A percentile compares a stretch with the other conserved stretches of the same genome.
Evolutionary conservation across 106 monocot species (phyloP).

Genomic region (Acanthochlamys bracteata): DNA sequence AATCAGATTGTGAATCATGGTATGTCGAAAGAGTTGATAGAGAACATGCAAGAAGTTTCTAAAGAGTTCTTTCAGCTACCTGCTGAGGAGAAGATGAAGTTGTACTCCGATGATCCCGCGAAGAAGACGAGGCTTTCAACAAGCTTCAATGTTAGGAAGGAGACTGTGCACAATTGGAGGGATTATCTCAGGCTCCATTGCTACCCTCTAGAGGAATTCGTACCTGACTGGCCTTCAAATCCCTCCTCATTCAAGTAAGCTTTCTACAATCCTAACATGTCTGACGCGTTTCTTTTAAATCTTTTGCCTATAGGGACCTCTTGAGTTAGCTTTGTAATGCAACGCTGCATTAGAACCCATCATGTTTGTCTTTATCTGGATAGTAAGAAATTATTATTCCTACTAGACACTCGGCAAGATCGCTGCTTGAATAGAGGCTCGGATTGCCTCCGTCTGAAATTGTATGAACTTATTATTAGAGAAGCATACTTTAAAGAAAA

Average conservation of each 20-base stretch:
- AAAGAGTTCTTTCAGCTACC: constrained; percentile 60
- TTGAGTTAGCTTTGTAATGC: not conserved
- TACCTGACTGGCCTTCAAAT: constrained; percentile 59
- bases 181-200: constrained; percentile 83
- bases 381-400: too few relatives aligned
- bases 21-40: constrained; percentile 18
- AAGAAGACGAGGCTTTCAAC: constrained; percentile 70
- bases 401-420: too few relatives aligned
- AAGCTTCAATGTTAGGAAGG: constrained; percentile 76
- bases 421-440: too few relatives aligned
- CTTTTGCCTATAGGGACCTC: not conserved
- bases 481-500: too few relatives aligned
- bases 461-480: too few relatives aligned
- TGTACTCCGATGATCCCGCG: constrained; percentile 65
- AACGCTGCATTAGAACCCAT: too few relatives aligned
- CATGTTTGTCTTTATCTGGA: too few relatives aligned
- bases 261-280: too few relatives aligned
- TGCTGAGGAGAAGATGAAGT: constrained; percentile 42
- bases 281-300: too few relatives aligned
- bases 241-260: constrained; percentile 55
- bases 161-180: constrained; percentile 66
- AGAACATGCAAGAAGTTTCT: constrained; percentile 25
- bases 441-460: too few relatives aligned
- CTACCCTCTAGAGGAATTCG: constrained; percentile 59
- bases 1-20: constrained; percentile 48